These are phyloP conservation scores for Pseudonitzschia multistriata DNA, from an alignment of 108 stramenopile species.

Conservation along the genomic window DNA sequence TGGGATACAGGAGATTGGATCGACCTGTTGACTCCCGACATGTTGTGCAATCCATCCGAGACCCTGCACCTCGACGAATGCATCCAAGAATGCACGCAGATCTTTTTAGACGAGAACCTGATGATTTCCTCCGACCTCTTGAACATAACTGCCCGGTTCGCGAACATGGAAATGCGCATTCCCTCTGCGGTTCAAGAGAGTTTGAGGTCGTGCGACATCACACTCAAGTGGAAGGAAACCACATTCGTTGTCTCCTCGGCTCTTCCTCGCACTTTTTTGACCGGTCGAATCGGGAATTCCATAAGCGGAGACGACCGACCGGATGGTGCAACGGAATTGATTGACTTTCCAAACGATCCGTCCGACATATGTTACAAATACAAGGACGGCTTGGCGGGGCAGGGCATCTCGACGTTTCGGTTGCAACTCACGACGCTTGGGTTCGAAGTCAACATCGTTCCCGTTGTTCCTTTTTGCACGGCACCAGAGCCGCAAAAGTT, in stretches of 20 bases:
- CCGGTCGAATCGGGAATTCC: slow-evolving; percentile 52
- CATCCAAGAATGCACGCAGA: slow-evolving; percentile 49
- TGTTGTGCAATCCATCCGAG: slow-evolving; percentile 39
- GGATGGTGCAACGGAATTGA: slow-evolving; percentile 10
- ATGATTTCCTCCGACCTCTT: slow-evolving; percentile 67
- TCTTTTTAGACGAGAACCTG: slow-evolving; percentile 48
- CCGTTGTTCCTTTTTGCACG: slow-evolving; percentile 42
- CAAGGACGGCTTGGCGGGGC: background rate
- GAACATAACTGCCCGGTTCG: slow-evolving; percentile 56
- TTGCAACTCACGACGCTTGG: slow-evolving; percentile 52
- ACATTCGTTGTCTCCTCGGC: slow-evolving; percentile 59
- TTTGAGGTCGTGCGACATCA: slow-evolving; percentile 54
- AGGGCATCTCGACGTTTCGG: slow-evolving; percentile 49
- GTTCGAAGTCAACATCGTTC: slow-evolving; percentile 45
- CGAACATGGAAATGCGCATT: slow-evolving; percentile 39
- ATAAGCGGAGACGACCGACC: slow-evolving; percentile 27
- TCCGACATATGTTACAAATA: slow-evolving; percentile 53
- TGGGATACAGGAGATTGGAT: slow-evolving; percentile 74
- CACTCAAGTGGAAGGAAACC: slow-evolving; percentile 41
- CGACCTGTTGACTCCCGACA: slow-evolving; percentile 42
- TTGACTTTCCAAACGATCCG: slow-evolving; percentile 66
- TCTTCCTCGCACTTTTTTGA: slow-evolving; percentile 63
- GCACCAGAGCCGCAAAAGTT: slow-evolving; percentile 39
- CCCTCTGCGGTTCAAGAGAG: slow-evolving; percentile 51
- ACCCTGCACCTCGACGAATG: slow-evolving; percentile 44